These are phyloP conservation scores for Starmerella kuoi DNA, from an alignment of 805 yeast species.

Conservation along the genomic window DNA sequence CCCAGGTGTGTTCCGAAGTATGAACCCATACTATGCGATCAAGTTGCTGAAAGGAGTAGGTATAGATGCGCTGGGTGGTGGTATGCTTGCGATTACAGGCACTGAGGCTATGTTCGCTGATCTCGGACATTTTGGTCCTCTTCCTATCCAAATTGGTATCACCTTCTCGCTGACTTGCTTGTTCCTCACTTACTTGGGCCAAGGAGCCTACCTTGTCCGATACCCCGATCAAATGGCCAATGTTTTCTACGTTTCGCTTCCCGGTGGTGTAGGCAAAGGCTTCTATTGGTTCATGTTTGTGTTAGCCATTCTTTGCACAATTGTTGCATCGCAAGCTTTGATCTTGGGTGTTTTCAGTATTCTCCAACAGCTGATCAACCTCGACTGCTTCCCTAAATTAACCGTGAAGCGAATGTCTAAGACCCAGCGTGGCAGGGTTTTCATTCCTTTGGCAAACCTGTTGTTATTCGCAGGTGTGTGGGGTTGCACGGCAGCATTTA, in stretches of 20 bases:
- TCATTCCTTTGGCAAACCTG: conserved; percentile 41
- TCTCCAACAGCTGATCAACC: conserved; percentile 39
- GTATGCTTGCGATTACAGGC: conserved; percentile 47
- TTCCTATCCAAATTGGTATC: conserved; percentile 40
- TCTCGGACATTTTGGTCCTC: conserved; percentile 43
- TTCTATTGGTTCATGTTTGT: conserved; percentile 40
- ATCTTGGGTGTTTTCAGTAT: conserved; percentile 46
- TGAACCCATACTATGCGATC: conserved; percentile 44
- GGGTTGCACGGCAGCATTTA: conserved; percentile 42
- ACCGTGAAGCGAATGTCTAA: conserved; percentile 37
- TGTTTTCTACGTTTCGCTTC: conserved; percentile 40
- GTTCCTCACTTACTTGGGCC: conserved; percentile 45
- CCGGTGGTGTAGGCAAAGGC: conserved; percentile 37
- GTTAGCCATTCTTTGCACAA: conserved; percentile 42
- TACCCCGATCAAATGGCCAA: conserved; percentile 34
- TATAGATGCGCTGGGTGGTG: conserved; percentile 36
- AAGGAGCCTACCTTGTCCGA: conserved; percentile 38
- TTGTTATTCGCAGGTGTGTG: conserved; percentile 41
- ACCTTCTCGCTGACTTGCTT: conserved; percentile 28
- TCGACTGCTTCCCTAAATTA: conserved; percentile 44
- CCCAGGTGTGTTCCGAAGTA: conserved; percentile 37
- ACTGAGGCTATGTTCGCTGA: conserved; percentile 57
- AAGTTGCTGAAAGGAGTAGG: conserved; percentile 31
- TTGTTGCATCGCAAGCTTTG: conserved; percentile 51
- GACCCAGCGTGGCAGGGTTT: conserved; percentile 39